phyloP scores from a whole-genome alignment of 805 yeast genomes.

The Candida loeiensis region DNA sequence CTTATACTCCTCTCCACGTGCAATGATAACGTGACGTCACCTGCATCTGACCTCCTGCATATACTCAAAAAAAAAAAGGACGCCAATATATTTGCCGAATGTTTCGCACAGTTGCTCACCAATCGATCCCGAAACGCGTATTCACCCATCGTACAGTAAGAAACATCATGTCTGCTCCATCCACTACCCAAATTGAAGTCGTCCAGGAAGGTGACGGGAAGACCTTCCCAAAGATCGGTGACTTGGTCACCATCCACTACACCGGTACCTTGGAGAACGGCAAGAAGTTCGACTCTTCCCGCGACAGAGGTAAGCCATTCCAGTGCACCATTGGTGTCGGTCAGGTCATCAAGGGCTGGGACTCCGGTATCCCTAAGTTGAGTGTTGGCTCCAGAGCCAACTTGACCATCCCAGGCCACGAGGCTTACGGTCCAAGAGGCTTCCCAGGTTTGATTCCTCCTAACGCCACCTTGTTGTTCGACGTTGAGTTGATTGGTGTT shows the following conservation, averaged over 20 bases:
- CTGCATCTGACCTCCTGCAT: slow-evolving; percentile 2
- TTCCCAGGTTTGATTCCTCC: slow-evolving; percentile 97
- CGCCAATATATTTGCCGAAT: slow-evolving; percentile 5
- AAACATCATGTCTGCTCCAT: slow-evolving; percentile 36
- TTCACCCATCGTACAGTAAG: slow-evolving; percentile 3
- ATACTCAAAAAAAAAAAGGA: not conserved
- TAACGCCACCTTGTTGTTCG: slow-evolving; percentile 86
- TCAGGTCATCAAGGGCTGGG: slow-evolving; percentile 97
- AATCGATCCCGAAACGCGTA: slow-evolving; percentile 6
- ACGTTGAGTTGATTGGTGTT: slow-evolving; percentile 66
- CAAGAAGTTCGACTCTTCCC: slow-evolving; percentile 91
- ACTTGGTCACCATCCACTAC: slow-evolving; percentile 89
- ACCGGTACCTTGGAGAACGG: slow-evolving; percentile 94
- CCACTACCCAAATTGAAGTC: slow-evolving; percentile 40
- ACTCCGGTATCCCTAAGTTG: slow-evolving; percentile 86
- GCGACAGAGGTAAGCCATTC: slow-evolving; percentile 94
- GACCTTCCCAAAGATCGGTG: slow-evolving; percentile 84
- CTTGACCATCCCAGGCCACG: slow-evolving; percentile 86
- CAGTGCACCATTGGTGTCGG: slow-evolving; percentile 93
- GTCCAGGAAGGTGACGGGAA: slow-evolving; percentile 72
- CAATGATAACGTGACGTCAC: too few relatives aligned
- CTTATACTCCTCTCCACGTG: too few relatives aligned
- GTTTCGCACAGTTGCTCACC: slow-evolving; percentile 11
- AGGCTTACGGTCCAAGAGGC: slow-evolving; percentile 93
- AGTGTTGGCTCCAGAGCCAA: slow-evolving; percentile 91